Base-by-base conservation (phyloP, 441 rosid genomes). In the Breynia disticha region DNA sequence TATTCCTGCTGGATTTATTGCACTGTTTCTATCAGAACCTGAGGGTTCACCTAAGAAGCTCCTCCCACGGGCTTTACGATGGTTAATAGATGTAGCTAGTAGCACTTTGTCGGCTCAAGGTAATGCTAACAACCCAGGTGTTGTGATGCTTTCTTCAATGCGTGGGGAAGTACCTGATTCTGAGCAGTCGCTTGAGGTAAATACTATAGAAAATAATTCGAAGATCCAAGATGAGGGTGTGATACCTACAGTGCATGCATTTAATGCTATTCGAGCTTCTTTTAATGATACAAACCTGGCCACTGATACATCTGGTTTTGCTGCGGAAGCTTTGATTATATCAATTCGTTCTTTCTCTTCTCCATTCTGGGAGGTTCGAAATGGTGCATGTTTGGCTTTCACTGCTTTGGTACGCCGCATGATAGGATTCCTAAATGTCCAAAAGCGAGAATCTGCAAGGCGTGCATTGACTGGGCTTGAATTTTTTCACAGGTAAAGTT, bases 1-100 rank as follows among this genome's bases (percentile, higher is more conserved):
- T 55, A 93, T 93, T 71, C 98, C 98, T 21, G 98, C 98, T 46
- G 95, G 95, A 56, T 93, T 86, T 64, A 84, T 73, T 71, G 97
- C 98, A 66, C 69, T 93, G 53, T 93, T 93, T 70, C 95, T 93
- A 24, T 75, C 98, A 53, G 98, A 93, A 67, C 98, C 97, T 37
- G 91, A 82, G 70, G 97, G 95, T 63, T 73, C 90, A 16, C 98
- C 97, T 21, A 93, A 93, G 84, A 93, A 81, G 80, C 95, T 93
- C 65, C 95, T 93, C 46, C 91, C 91, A 15, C 75, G 58, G 57
- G 98, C 96, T 48, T 75, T 93, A 39, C 65, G 84, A 58, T 88
- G 98, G 98, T 79, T 93, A 41, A 80, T 86, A 59, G 76, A 80
- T 83, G 69, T 88, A 52, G 95, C 95, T 57, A 79, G 72, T 58